Conservation (phyloP, 2,329 filamentous ascomycete genomes). For the Apiospora marii region DNA sequence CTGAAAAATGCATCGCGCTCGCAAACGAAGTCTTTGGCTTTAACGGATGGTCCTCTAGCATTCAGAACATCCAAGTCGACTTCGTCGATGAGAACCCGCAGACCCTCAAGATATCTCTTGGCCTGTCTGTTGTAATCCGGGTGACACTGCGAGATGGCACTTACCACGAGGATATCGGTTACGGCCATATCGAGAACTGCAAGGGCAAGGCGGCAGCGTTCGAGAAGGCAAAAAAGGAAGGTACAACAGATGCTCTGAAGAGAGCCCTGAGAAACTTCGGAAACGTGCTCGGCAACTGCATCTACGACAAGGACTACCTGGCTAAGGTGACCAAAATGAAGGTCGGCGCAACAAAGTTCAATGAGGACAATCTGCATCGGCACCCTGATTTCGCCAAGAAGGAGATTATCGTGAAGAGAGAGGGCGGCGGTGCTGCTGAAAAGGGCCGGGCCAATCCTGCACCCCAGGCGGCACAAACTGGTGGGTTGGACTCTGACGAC, state of each 20-base stretch:
- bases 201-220: slow-evolving; percentile 95
- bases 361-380: slow-evolving; percentile 80
- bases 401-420: slow-evolving; percentile 46
- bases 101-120: slow-evolving; percentile 81
- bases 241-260: slow-evolving; percentile 93
- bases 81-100: slow-evolving; percentile 88
- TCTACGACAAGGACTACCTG: slow-evolving; percentile 96
- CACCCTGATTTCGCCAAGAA: slow-evolving; percentile 79
- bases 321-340: slow-evolving; percentile 91
- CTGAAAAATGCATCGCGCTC: slow-evolving; percentile 90
- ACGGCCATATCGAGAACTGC: slow-evolving; percentile 95
- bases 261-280: slow-evolving; percentile 90
- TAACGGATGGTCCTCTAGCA: slow-evolving; percentile 83
- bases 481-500: slow-evolving; percentile 54
- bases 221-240: slow-evolving; percentile 99
- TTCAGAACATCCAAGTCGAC: slow-evolving; percentile 93
- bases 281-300: slow-evolving; percentile 96
- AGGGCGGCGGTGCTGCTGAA: slow-evolving; percentile 36
- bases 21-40: slow-evolving; percentile 46
- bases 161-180: slow-evolving; percentile 97
- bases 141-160: slow-evolving; percentile 92
- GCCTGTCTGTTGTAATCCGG: slow-evolving; percentile 87
- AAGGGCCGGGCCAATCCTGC: slow-evolving; percentile 38
- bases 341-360: slow-evolving; percentile 77
- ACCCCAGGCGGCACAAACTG: slow-evolving; percentile 42